Evolutionary conservation across 2,329 filamentous ascomycete genomes (phyloP), one percentile per base, ranked within the genome.

Genomic region (Venturia nashicola): DNA sequence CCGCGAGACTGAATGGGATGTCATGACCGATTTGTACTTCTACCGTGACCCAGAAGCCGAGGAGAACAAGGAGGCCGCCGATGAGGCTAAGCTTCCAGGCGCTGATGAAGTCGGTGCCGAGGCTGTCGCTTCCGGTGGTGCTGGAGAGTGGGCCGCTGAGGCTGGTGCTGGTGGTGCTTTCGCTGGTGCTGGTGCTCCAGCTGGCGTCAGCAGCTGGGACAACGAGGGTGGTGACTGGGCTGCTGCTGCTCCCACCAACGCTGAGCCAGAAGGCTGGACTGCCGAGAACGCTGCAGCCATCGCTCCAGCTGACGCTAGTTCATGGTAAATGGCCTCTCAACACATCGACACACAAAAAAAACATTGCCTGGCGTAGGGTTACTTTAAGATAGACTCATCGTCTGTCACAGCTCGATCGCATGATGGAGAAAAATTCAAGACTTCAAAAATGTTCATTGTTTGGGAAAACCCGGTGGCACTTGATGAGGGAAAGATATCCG

Each of bases 21-120:
- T 96, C 81, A 97, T 99, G 88, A 91, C 95, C 75, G 94, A 99
- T 88, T 83, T 99, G 75, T 99, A 99, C 91, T 99, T 99, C 88
- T 97, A 99, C 90, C 94, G 95, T 79, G 95, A 99, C 82, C 94
- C 95, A 73, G 94, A 99, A 83, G 91, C 92, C 72, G 94, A 99
- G 87, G 94, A 96, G 79, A 93, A 96, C 86, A 96, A 99, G 83
- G 95, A 97, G 76, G 75, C 80, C 78, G 83, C 87, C 70, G 89
- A 93, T 78, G 93, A 97, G 84, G 74, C 81, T 72, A 96, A 97
- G 88, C 82, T 87, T 68, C 83, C 90, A 69, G 88, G 86, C 74
- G 88, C 83, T 72, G 92, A 96, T 71, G 93, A 97, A 82, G 89
- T 89, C 74, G 91, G 87, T 71, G 75, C 89, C 67, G 87, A 80